phyloP scores from a whole-genome alignment of 805 yeast genomes.

The Ogataea pilisensis region DNA sequence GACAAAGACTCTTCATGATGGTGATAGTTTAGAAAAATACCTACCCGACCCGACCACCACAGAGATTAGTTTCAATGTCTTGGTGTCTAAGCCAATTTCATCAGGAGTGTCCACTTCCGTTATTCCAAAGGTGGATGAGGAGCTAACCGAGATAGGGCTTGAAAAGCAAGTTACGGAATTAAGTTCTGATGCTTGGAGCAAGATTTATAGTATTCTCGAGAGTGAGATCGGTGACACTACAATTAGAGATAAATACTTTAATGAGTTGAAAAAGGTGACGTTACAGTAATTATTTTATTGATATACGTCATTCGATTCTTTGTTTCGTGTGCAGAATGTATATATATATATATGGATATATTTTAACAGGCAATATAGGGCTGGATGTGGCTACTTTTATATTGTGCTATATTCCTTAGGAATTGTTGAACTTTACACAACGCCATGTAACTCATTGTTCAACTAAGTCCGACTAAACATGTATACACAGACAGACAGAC shows the following conservation, averaged over 20 bases:
- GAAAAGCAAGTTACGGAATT: background rate
- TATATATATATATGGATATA: too few species aligned
- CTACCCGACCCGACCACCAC: conserved; percentile 17
- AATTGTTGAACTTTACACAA: too few species aligned
- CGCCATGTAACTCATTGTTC: too few species aligned
- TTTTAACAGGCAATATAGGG: too few species aligned
- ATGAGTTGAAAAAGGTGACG: conserved; percentile 16
- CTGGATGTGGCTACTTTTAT: too few species aligned
- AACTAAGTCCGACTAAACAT: too few species aligned
- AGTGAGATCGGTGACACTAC: conserved; percentile 27
- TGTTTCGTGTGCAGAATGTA: too few species aligned
- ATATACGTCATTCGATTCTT: too few species aligned
- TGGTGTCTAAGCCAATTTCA: conserved; percentile 24
- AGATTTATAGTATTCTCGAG: conserved; percentile 31
- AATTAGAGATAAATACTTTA: conserved; percentile 12
- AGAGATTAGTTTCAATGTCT: conserved; percentile 31
- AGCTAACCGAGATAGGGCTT: conserved; percentile 3
- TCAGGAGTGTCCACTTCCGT: background rate
- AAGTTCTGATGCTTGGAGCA: conserved; percentile 31
- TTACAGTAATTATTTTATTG: background rate
- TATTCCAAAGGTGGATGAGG: background rate
- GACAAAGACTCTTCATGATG: conserved; percentile 48
- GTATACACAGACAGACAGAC: too few species aligned
- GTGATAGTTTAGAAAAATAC: conserved; percentile 27
- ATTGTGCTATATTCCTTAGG: too few species aligned